Conservation (phyloP, 495 filamentous ascomycete genomes). For the Aspergillus wentii region DNA sequence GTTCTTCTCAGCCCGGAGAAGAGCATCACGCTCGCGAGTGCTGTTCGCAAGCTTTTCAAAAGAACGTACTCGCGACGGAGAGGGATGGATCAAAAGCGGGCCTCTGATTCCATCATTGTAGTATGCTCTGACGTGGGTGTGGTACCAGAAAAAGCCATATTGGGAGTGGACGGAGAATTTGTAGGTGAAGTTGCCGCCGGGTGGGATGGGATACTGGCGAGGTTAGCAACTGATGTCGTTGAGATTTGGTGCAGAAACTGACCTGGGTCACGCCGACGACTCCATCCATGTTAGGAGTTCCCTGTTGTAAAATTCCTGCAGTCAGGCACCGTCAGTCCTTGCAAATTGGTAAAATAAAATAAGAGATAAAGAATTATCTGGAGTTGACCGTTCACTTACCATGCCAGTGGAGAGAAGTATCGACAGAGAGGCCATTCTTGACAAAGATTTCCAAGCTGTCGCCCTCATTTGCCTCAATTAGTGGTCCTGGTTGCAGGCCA, state of each 20-base stretch:
- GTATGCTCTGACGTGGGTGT: constrained; percentile 55
- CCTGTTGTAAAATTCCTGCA: constrained; percentile 24
- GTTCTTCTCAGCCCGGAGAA: constrained; percentile 12
- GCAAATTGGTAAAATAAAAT: too few relatives aligned
- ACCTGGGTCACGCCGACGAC: constrained; percentile 41
- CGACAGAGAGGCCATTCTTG: constrained; percentile 8
- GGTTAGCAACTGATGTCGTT: background rate
- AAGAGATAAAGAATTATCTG: background rate
- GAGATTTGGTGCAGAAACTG: background rate
- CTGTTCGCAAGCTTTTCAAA: constrained; percentile 10
- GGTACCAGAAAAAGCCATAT: constrained; percentile 52
- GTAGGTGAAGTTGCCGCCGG: constrained; percentile 39
- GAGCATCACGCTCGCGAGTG: constrained; percentile 1
- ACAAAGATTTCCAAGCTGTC: constrained; percentile 32
- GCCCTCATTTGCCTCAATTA: constrained; percentile 46
- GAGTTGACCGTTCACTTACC: constrained; percentile 17
- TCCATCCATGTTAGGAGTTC: constrained; percentile 31
- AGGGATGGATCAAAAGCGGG: constrained; percentile 6
- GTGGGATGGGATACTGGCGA: constrained; percentile 48
- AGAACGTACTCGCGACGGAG: constrained; percentile 7
- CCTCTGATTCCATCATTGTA: constrained; percentile 45
- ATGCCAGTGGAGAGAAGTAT: constrained; percentile 53
- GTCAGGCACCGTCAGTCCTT: background rate
- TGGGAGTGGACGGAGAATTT: constrained; percentile 39
- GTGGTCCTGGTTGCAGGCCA: constrained; percentile 50